Conservation (phyloP, 2,329 filamentous ascomycete species). For the Hymenoscyphus linearis region DNA sequence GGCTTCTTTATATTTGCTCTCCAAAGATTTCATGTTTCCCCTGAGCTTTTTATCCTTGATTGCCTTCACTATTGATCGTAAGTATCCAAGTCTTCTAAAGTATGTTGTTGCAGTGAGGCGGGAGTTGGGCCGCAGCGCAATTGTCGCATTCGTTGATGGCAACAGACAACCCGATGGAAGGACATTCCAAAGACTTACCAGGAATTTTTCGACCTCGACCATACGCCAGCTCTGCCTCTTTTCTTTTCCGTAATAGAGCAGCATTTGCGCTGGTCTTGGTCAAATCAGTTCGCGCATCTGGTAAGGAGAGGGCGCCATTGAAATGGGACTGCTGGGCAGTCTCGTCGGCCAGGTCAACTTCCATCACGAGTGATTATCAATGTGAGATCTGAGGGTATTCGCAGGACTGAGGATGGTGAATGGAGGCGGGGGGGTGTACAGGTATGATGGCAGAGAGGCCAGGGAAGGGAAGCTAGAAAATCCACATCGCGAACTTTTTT, state of each 20-base stretch:
- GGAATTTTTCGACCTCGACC: slow-evolving; percentile 76
- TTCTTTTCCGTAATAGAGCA: slow-evolving; percentile 40
- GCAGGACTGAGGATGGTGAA: background rate
- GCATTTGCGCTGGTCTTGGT: slow-evolving; percentile 23
- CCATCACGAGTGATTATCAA: slow-evolving; percentile 12
- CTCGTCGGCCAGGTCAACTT: slow-evolving; percentile 16
- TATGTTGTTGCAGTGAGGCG: background rate
- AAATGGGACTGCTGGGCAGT: slow-evolving; percentile 26
- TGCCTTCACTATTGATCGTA: slow-evolving; percentile 44
- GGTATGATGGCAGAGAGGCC: background rate
- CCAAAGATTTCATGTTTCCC: slow-evolving; percentile 70
- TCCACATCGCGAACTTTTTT: slow-evolving; percentile 1
- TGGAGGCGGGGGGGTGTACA: too few species aligned
- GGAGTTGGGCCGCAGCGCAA: background rate
- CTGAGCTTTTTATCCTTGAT: slow-evolving; percentile 89
- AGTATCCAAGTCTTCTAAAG: background rate
- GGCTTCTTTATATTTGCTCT: slow-evolving; percentile 77
- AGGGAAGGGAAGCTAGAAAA: background rate
- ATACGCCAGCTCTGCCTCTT: slow-evolving; percentile 69
- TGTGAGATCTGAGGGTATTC: background rate
- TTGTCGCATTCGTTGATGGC: background rate
- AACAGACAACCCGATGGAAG: background rate
- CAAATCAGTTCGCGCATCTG: slow-evolving; percentile 47
- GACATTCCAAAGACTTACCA: slow-evolving; percentile 13
- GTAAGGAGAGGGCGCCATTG: slow-evolving; percentile 50